Evolutionary conservation across 345 rosid species (phyloP).

Genomic region (Lumnitzera littorea): DNA sequence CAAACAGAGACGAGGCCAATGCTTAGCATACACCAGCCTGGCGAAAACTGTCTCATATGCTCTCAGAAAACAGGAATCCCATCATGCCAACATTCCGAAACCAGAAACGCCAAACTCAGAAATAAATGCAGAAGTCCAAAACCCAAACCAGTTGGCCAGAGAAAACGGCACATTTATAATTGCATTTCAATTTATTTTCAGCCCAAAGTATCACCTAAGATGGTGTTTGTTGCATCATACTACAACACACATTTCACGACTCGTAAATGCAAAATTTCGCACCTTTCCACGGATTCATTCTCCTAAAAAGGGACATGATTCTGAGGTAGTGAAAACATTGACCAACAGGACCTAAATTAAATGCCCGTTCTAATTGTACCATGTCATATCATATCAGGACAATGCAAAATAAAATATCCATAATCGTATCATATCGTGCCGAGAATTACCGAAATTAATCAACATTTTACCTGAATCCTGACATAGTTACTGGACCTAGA

Average conservation of each 20-base stretch:
- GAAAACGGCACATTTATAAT: not conserved
- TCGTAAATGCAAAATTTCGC: too few species aligned
- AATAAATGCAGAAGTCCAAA: slow-evolving; percentile 6
- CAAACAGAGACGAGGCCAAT: slow-evolving; percentile 16
- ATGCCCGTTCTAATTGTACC: too few species aligned
- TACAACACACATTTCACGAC: too few species aligned
- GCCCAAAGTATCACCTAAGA: too few species aligned
- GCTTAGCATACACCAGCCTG: slow-evolving; percentile 34
- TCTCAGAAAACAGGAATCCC: slow-evolving; percentile 8
- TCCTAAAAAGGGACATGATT: too few species aligned
- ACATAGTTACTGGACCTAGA: slow-evolving; percentile 65
- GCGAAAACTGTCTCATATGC: slow-evolving; percentile 23
- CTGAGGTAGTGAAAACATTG: too few species aligned
- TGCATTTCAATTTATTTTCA: too few species aligned
- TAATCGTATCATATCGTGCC: not conserved
- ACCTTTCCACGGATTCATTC: too few species aligned
- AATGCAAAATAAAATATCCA: not conserved
- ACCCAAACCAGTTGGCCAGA: not conserved
- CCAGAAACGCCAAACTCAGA: slow-evolving; percentile 3
- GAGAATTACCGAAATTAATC: not conserved
- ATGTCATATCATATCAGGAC: too few species aligned
- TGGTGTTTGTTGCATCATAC: too few species aligned
- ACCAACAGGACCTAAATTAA: too few species aligned
- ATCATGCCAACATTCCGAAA: not conserved
- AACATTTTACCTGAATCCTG: slow-evolving; percentile 71